Evolutionary conservation across 306 rosid species (phyloP), one percentile per base, ranked within the genome.

Genomic region (Quercus ilex): DNA sequence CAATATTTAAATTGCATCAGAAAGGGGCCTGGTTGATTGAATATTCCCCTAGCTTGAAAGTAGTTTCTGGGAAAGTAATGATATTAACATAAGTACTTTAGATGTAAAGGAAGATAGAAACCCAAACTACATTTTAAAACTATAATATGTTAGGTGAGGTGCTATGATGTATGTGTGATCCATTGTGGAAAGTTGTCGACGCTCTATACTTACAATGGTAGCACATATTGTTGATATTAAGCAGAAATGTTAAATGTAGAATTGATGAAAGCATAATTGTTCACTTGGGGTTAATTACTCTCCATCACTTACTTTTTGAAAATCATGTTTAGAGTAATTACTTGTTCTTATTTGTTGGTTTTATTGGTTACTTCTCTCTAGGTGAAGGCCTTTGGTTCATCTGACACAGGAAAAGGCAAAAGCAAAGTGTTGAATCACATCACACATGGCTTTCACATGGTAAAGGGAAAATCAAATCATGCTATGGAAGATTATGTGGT

Each of bases 401-500:
- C 89, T 7, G 90, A 86, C 30, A 78, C 87, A 4, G 96, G 92
- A 63, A 91, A 85, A 83, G 93, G 92, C 49, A 87, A 83, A 87
- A 65, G 92, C 68, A 89, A 87, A 82, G 62, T 77, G 43, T 84
- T 76, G 71, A 83, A 83, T 73, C 79, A 56, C 28, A 71, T 91
- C 51, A 80, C 87, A 3, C 89, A 89, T 81, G 96, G 96, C 57
- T 87, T 81, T 52, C 88, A 89, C 81, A 69, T 91, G 84, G 88
- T 84, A 73, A 89, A 89, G 86, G 93, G 96, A 46, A 91, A 91
- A 82, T 78, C 93, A 7, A 80, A 67, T 6, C 96, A 91, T 57
- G 87, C 88, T 7, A 91, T 89, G 96, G 93, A 91, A 83, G 93
- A 91, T 71, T 89, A 83, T 56, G 58, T 85, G 43, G 93, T 91